Conservation (phyloP, 2,329 filamentous ascomycete species). For the Teratosphaeria viscida region DNA sequence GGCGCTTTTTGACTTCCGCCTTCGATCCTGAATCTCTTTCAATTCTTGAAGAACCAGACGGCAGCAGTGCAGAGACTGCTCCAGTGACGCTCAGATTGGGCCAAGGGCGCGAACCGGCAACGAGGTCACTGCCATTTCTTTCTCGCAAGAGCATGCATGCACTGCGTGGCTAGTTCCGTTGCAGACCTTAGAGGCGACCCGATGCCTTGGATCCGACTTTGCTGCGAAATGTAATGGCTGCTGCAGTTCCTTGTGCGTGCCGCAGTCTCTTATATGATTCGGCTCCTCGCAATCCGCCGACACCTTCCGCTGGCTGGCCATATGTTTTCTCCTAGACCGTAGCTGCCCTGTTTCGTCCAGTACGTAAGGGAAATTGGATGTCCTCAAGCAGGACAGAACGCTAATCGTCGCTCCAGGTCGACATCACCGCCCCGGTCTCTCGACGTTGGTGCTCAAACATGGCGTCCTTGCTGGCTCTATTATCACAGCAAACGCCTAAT, state of each 20-base stretch:
- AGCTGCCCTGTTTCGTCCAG: background rate
- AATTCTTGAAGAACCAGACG: background rate
- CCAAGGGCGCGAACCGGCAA: background rate
- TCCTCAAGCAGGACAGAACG: background rate
- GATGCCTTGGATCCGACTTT: background rate
- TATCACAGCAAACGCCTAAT: conserved; percentile 37
- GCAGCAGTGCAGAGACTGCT: background rate
- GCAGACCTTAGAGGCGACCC: background rate
- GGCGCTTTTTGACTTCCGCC: background rate
- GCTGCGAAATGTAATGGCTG: conserved; percentile 1
- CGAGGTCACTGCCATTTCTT: background rate
- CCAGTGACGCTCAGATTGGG: background rate
- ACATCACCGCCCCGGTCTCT: background rate
- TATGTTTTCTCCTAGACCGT: background rate
- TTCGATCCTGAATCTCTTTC: background rate
- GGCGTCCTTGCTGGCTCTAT: conserved; percentile 32
- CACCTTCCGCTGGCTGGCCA: background rate
- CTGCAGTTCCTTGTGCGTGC: background rate
- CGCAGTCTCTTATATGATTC: background rate
- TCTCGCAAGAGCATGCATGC: background rate
- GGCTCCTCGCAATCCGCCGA: background rate
- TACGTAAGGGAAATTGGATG: background rate
- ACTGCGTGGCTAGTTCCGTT: background rate
- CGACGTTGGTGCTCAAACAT: background rate
- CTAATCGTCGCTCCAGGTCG: background rate